Conservation (phyloP, 2,329 filamentous ascomycete genomes). For the Scortechinia acanthostroma region DNA sequence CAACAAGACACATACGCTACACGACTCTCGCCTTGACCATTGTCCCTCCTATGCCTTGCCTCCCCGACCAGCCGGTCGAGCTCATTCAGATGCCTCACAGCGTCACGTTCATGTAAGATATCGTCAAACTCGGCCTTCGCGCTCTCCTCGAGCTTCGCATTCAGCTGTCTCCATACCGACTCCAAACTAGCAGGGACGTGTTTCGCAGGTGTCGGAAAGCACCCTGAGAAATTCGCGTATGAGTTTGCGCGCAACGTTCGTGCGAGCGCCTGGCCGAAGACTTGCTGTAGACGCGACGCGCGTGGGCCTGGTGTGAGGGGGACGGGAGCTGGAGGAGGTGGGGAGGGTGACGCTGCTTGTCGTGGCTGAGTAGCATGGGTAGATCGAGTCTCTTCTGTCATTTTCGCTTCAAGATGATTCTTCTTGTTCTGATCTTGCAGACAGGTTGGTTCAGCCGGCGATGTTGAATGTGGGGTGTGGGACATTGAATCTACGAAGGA, state of each 20-base stretch:
- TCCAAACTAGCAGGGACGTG: slow-evolving; percentile 47
- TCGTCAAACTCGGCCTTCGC: slow-evolving; percentile 53
- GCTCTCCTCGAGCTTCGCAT: slow-evolving; percentile 45
- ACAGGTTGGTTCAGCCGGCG: neutral
- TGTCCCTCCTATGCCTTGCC: slow-evolving; percentile 41
- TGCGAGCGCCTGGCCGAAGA: slow-evolving; percentile 49
- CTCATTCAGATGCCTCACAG: slow-evolving; percentile 49
- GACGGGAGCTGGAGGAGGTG: slow-evolving; percentile 40
- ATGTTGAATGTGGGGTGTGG: neutral
- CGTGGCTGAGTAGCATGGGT: neutral
- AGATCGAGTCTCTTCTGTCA: neutral
- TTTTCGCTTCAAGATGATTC: neutral
- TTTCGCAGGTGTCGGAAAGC: slow-evolving; percentile 54
- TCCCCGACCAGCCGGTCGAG: slow-evolving; percentile 52
- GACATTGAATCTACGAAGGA: neutral
- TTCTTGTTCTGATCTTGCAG: neutral
- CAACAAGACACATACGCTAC: neutral
- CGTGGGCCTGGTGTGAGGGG: slow-evolving; percentile 47
- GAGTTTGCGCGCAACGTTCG: slow-evolving; percentile 54
- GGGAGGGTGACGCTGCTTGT: slow-evolving; percentile 34
- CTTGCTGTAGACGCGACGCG: slow-evolving; percentile 48
- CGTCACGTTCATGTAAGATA: slow-evolving; percentile 45
- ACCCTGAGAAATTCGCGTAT: slow-evolving; percentile 52
- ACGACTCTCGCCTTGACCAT: slow-evolving; percentile 17
- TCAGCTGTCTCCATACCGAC: slow-evolving; percentile 47